A percentile compares a stretch with the other conserved stretches of the same genome.
Evolutionary conservation across 1,284 basidiomycete genomes (phyloP).

Genomic region (Taiwanofungus camphoratus): DNA sequence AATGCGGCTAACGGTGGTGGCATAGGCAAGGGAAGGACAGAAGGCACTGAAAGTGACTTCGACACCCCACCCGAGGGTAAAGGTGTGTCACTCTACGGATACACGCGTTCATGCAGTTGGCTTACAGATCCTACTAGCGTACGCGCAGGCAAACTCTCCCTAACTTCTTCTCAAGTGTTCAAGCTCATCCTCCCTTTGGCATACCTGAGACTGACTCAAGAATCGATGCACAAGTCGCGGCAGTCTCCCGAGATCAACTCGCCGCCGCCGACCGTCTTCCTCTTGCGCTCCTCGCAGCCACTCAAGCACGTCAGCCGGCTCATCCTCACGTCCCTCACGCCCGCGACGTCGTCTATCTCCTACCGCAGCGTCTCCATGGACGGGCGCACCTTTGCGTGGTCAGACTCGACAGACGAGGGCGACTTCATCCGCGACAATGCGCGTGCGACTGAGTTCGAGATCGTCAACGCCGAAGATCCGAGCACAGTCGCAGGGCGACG

Average conservation of each 20-base stretch:
- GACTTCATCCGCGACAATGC: constrained; percentile 65
- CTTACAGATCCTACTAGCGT: not conserved
- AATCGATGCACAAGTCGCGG: not conserved
- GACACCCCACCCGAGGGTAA: constrained; percentile 22
- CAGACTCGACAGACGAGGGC: constrained; percentile 59
- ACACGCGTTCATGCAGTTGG: not conserved
- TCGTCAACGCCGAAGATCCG: constrained; percentile 39
- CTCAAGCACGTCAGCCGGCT: constrained; percentile 52
- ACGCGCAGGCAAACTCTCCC: constrained; percentile 46
- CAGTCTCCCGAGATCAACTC: not conserved
- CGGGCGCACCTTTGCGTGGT: constrained; percentile 46
- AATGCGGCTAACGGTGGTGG: constrained; percentile 8
- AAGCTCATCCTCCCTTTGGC: constrained; percentile 56
- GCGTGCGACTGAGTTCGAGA: constrained; percentile 47
- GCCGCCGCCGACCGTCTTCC: constrained; percentile 40
- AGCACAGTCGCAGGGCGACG: too few relatives aligned
- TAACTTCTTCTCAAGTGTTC: constrained; percentile 61
- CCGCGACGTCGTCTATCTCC: constrained; percentile 33
- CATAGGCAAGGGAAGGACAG: constrained; percentile 9
- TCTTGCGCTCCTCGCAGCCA: constrained; percentile 56
- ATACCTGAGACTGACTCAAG: constrained; percentile 16
- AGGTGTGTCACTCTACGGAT: constrained; percentile 14
- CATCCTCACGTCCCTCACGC: constrained; percentile 38
- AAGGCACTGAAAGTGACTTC: constrained; percentile 18
- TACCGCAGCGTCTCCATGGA: constrained; percentile 39